Conservation (phyloP, 2,329 filamentous ascomycete species). For the Talaromyces verruculosus region DNA sequence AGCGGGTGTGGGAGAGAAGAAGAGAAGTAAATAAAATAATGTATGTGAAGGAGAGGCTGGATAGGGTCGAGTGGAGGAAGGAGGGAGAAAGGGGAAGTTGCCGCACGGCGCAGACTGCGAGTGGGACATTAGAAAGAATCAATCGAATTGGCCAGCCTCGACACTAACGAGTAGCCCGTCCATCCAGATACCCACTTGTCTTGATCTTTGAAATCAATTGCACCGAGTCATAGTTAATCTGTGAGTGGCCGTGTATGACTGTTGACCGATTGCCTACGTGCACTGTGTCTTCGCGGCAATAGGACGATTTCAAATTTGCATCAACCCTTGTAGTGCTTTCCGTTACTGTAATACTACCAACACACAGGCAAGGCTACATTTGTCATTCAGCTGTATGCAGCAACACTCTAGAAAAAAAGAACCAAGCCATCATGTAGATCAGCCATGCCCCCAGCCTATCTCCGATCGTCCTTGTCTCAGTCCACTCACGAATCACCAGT, state of each 20-base stretch:
- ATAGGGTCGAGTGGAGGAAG: slow-evolving; percentile 20
- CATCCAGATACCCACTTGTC: neutral
- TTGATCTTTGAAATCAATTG: slow-evolving; percentile 2
- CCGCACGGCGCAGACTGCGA: neutral
- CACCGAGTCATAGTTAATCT: neutral
- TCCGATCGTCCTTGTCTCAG: slow-evolving; percentile 7
- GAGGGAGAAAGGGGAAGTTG: slow-evolving; percentile 21
- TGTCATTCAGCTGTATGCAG: neutral
- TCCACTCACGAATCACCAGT: neutral
- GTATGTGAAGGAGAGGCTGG: neutral
- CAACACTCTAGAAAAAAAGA: neutral
- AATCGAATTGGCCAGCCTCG: slow-evolving; percentile 8
- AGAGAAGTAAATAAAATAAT: neutral
- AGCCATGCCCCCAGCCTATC: slow-evolving; percentile 6
- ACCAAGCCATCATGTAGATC: slow-evolving; percentile 14
- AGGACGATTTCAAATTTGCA: neutral
- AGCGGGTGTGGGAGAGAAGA: neutral
- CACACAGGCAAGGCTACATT: neutral
- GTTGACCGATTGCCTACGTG: neutral
- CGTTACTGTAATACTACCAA: neutral
- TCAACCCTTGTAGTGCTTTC: neutral
- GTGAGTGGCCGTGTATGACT: neutral
- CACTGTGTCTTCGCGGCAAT: neutral
- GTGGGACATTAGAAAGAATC: slow-evolving; percentile 7
- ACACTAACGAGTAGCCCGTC: neutral